Conservation (phyloP, 495 filamentous ascomycete genomes). For the Terfezia boudieri region DNA sequence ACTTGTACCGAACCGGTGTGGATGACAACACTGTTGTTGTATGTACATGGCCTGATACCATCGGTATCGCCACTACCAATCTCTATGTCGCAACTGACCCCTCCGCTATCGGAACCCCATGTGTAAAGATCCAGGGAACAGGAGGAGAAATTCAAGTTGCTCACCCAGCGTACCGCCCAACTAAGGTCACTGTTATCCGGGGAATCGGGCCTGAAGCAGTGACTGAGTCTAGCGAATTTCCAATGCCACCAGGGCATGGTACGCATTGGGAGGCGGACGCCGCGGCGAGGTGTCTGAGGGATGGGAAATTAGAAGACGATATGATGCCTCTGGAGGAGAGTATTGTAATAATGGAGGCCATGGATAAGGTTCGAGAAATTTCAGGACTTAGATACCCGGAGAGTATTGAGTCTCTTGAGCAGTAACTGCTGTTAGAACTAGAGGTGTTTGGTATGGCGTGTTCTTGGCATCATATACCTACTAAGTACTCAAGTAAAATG, state of each 20-base stretch:
- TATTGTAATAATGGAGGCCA: constrained; percentile 75
- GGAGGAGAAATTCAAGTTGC: constrained; percentile 71
- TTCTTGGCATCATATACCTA: too few relatives aligned
- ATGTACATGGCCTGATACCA: constrained; percentile 47
- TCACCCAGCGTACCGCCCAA: constrained; percentile 49
- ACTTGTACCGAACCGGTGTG: constrained; percentile 59
- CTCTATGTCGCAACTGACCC: constrained; percentile 47
- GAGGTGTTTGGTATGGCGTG: too few relatives aligned
- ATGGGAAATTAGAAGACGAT: constrained; percentile 62
- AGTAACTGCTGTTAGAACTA: too few relatives aligned
- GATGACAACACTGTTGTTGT: constrained; percentile 69
- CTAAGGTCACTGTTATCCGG: constrained; percentile 33
- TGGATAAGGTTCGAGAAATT: constrained; percentile 73
- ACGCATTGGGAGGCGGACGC: constrained; percentile 97
- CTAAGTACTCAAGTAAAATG: too few relatives aligned
- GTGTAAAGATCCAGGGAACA: constrained; percentile 64
- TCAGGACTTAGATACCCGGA: constrained; percentile 59
- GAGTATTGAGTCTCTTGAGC: constrained; percentile 34
- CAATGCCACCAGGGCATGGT: constrained; percentile 49
- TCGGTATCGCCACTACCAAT: constrained; percentile 58
- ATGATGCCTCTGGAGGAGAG: constrained; percentile 58
- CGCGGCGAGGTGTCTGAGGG: constrained; percentile 56
- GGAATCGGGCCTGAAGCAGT: constrained; percentile 23
- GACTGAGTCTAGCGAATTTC: constrained; percentile 35
- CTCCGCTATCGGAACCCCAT: constrained; percentile 38